Evolutionary conservation across 306 rosid genomes (phyloP), one percentile per base, ranked within the genome.

Genomic region (Senna siamea): DNA sequence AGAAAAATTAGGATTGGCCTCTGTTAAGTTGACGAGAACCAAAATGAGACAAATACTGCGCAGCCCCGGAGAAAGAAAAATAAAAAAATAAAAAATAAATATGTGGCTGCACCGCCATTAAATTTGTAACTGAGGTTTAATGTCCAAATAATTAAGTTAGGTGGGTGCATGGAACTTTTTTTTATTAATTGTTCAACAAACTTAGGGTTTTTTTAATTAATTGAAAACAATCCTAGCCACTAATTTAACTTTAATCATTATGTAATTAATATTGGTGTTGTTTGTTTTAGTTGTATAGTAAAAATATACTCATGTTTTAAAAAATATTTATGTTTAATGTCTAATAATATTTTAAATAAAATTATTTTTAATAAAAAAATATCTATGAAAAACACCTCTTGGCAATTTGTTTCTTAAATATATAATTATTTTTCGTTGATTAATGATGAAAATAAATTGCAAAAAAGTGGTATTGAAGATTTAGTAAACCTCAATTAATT

Each of bases 101-200:
- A 37, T 70, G 44, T n/a, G 83, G 65, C 58, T 72, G 79, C 65
- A 73, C 12, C 32, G 53, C 60, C 22, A 66, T 69, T 60, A 46
- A 2, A 18, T 66, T 79, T 23, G 41, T 63, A 30, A 53, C 14
- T 47, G 47, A 23, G 50, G 26, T 5, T 52, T 65, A 37, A 20
- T 2, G 52, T 56, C 32, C 65, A 4, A 52, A 30, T 56, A 20
- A 56, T 3, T 7, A 32, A n/a, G 4, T 18, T 46, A 48, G 54
- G 12, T 15, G 52, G 23, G 8, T 7, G 40, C 40, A 60, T 4
- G 66, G 47, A 60, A 47, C 19, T 60, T 32, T 59, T 20, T 32
- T 32, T 37, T 37, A 4, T 37, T 59, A 34, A 59, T 59, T 59
- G 44, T 59, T 34, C 44, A 40, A 30, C 66, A 60, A 26, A 17